These are phyloP conservation scores for Ceratocystis huliohia DNA, from an alignment of 2,329 filamentous ascomycete genomes.

Conservation along the genomic window DNA sequence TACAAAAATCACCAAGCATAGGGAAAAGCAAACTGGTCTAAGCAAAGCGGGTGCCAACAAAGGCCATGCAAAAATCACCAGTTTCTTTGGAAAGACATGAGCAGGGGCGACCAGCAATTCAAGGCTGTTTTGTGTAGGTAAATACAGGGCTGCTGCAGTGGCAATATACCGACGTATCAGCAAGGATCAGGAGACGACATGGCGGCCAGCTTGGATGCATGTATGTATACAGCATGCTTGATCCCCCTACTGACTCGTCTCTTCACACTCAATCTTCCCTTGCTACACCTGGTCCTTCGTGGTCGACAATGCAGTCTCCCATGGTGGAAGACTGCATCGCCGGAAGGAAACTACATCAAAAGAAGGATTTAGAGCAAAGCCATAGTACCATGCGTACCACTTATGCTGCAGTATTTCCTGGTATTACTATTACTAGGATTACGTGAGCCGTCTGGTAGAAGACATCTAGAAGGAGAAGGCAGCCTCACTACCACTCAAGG, in stretches of 20 bases:
- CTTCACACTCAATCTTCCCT: neutral
- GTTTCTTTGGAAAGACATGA: slow-evolving; percentile 15
- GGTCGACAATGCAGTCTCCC: neutral
- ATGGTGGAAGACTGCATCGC: neutral
- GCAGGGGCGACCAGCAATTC: neutral
- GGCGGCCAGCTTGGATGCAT: neutral
- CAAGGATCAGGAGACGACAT: neutral
- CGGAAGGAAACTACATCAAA: neutral
- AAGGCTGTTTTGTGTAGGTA: neutral
- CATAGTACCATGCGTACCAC: neutral
- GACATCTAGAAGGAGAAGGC: neutral
- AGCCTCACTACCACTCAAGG: neutral
- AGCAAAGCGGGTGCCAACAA: slow-evolving; percentile 1
- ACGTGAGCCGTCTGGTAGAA: neutral
- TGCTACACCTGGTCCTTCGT: neutral
- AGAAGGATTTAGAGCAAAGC: neutral
- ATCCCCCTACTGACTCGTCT: neutral
- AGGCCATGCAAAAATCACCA: slow-evolving; percentile 16
- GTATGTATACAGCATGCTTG: neutral
- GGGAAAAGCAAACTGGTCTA: neutral
- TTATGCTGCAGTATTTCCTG: neutral
- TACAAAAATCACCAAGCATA: neutral
- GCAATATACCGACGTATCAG: neutral
- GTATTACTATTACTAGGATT: neutral
- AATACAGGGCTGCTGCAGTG: neutral